Evolutionary conservation across 2,329 filamentous ascomycete species (phyloP), one percentile per base, ranked within the genome.

Genomic region (Bertia moriformis): DNA sequence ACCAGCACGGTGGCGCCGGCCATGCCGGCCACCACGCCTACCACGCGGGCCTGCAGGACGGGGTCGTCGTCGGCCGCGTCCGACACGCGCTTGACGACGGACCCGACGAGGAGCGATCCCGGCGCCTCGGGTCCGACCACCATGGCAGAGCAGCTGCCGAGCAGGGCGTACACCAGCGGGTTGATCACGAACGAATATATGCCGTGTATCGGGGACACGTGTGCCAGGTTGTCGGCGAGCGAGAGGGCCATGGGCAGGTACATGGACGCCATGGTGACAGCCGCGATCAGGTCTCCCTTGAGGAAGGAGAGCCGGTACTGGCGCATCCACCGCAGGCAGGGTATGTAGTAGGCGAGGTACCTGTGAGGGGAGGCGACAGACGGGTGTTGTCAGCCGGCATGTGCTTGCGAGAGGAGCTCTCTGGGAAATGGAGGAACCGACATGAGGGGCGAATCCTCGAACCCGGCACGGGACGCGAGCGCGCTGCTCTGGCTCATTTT

Each of bases 211-310:
- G 80, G 76, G 17, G 80, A 78, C n/a, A 83, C 65, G 51, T 84
- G 79, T 5, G 69, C 78, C 32, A 85, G 67, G 49, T 84, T 84
- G 2, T 74, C 69, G 19, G 79, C 76, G 46, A 79, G 71, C 0
- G 79, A 84, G 5, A 85, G 62, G 1, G 78, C 71, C 76, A 84
- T 83, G 27, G 80, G 80, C 37, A 85, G 78, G 51, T 84, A 85
- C 54, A 85, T 80, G 3, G 77, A 83, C 14, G 78, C 76, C 65
- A 85, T 75, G 3, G 80, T 84, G 41, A 84, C 56, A 17, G 79
- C 79, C n/a, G 79, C 74, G 35, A 81, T 59, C 12, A 84, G 56
- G 50, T 85, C 80, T 17, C 79, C 79, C 42, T 68, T 65, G n/a
- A 84, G 51, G 52, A 73, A 81, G 7, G 63, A 61, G 69, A 69